phyloP scores from a whole-genome alignment of 495 filamentous ascomycete genomes.

The Haplographium delicatum region DNA sequence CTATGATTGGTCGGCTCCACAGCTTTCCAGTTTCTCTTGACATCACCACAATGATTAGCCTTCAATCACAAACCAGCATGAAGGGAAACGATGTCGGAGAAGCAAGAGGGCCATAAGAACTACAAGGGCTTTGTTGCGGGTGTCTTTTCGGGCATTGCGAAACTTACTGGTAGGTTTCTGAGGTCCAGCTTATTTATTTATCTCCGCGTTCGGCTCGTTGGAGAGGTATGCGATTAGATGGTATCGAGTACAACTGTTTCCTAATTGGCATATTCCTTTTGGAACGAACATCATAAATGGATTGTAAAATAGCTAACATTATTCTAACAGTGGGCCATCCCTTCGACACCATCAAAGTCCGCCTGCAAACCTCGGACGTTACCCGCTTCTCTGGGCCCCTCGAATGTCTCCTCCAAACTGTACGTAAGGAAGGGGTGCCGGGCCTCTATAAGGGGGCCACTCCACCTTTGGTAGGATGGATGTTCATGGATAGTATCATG shows the following conservation, averaged over 20 bases:
- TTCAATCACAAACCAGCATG: constrained; percentile 7
- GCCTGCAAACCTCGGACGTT: constrained; percentile 79
- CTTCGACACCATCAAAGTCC: constrained; percentile 96
- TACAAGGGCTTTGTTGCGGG: constrained; percentile 96
- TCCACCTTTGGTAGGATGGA: constrained; percentile 91
- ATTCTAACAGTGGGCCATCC: constrained; percentile 41
- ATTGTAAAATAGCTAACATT: neutral
- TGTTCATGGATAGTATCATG: constrained; percentile 97
- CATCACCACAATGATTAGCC: neutral
- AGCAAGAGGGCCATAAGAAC: constrained; percentile 28
- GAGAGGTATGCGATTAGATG: too few relatives aligned
- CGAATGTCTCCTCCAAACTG: constrained; percentile 77
- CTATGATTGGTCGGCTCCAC: too few relatives aligned
- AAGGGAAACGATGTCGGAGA: constrained; percentile 17
- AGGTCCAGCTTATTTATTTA: neutral
- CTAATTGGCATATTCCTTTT: too few relatives aligned
- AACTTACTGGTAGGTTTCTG: constrained; percentile 64
- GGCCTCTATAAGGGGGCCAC: constrained; percentile 90
- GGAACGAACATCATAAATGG: neutral
- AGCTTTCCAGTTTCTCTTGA: too few relatives aligned
- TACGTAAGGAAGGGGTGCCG: constrained; percentile 71
- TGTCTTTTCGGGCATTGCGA: constrained; percentile 88
- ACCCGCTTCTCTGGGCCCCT: constrained; percentile 77
- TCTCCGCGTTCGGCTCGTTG: too few relatives aligned
- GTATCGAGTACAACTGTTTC: too few relatives aligned